Base-by-base conservation (phyloP, 2,329 filamentous ascomycete genomes). In the Botrytis fabae region DNA sequence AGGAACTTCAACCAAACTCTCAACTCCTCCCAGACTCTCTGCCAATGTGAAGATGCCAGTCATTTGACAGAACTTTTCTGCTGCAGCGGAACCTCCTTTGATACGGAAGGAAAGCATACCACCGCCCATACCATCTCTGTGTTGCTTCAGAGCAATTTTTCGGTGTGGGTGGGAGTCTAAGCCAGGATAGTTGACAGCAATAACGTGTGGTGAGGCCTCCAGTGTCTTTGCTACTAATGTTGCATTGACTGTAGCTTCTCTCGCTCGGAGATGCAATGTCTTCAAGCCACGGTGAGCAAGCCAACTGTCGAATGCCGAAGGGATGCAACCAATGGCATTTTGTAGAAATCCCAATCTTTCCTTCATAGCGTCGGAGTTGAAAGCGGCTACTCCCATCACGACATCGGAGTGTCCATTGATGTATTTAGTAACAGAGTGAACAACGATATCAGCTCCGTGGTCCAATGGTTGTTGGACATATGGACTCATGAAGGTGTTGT, bases 21-120 rank as follows among this genome's bases (percentile, higher is more conserved):
- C 96, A 65, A 99, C 92, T 72, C 95, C 96, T 74, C 96, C 96
- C 38, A 99, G 85, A 74, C 90, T 93, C 87, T 99, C 96, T 44
- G 96, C 96, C 10, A 99, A 87, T 1, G 94, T 97, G 84, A 97
- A 98, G 82, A 99, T 90, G 80, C 90, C 90, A 61, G 95, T 98
- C 74, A 88, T 85, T 83, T 96, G 91, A 87, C 96, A 98, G 89
- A 99, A 99, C 70, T 91, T 89, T 84, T 97, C 93, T 22, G 96
- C 96, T 1, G 95, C 95, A 63, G 87, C 87, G 80, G 94, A 89
- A 51, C 96, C 96, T 73, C 95, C 96, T 77, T 90, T 89, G 82
- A 99, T 93, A 77, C 96, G 92, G 90, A 99, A 99, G 73, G 92
- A 95, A 61, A 99, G 90, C 96, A 99, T 99, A 75, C 96, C 96